A percentile compares a stretch with the other conserved stretches of the same genome.
Conservation (phyloP, 805 yeast species). For the Lachancea waltii region DNA sequence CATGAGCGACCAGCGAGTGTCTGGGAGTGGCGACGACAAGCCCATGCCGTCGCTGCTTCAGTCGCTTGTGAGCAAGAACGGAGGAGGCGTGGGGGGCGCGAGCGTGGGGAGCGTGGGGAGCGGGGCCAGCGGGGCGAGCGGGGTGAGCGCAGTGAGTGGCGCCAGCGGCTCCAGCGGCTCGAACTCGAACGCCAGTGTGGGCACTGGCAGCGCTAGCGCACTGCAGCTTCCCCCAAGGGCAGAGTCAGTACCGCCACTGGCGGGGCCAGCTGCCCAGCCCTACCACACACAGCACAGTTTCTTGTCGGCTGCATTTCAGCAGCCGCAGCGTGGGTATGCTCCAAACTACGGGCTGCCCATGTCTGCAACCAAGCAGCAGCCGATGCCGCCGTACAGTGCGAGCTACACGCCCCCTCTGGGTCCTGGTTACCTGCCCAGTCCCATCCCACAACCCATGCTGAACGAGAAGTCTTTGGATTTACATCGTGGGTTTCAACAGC, state of each 20-base stretch:
- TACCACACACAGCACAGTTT: conserved; percentile 6
- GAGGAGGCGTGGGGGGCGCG: background rate
- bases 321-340: conserved; percentile 5
- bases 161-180: background rate
- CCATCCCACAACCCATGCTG: conserved; percentile 6
- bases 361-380: conserved; percentile 3
- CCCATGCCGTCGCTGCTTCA: conserved; percentile 3
- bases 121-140: background rate
- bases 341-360: conserved; percentile 3
- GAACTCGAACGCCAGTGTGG: background rate
- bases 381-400: conserved; percentile 5
- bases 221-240: conserved; percentile 1
- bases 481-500: conserved; percentile 7
- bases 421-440: conserved; percentile 9
- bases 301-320: conserved; percentile 4
- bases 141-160: background rate
- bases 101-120: background rate
- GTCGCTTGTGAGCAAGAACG: conserved; percentile 1
- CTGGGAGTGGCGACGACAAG: conserved; percentile 1
- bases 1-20: conserved; percentile 3
- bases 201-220: background rate
- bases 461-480: conserved; percentile 5
- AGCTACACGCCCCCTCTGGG: conserved; percentile 6
- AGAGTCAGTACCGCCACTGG: conserved; percentile 4
- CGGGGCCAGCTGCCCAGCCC: background rate